Conservation (phyloP, 2,329 filamentous ascomycete genomes). For the Sporothrix euskadiensis region DNA sequence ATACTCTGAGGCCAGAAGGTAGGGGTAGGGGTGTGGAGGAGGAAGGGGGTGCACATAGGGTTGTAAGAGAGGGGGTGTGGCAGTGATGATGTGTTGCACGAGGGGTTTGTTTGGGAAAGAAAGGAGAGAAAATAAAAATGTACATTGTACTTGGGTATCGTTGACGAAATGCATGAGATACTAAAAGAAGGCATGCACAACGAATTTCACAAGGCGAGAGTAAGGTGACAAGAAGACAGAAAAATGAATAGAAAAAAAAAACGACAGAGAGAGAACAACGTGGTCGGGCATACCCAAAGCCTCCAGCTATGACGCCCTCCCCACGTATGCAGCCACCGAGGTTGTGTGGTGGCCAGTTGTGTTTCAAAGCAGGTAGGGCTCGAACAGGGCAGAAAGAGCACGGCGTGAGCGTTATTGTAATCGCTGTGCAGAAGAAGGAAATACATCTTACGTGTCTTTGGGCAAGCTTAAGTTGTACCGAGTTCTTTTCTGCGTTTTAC, state of each 20-base stretch:
- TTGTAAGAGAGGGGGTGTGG: not conserved
- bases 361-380: constrained; percentile 16
- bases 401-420: not conserved
- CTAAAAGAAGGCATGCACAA: not conserved
- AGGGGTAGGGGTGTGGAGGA: not conserved
- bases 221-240: not conserved
- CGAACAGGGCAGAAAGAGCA: not conserved
- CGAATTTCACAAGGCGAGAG: not conserved
- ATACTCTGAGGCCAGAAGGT: constrained; percentile 6
- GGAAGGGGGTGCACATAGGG: not conserved
- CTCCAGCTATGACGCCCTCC: not conserved
- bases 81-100: not conserved
- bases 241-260: not conserved
- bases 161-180: not conserved
- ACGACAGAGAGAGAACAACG: not conserved
- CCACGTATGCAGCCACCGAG: constrained; percentile 15
- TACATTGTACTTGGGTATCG: not conserved
- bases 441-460: not conserved
- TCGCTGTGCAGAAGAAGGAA: not conserved
- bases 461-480: not conserved
- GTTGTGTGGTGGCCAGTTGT: constrained; percentile 2
- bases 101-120: not conserved
- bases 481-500: not conserved
- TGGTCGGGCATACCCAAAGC: not conserved
- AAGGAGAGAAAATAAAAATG: not conserved